phyloP scores from a whole-genome alignment of 805 yeast genomes.

The Blastobotrys peoriensis region DNA sequence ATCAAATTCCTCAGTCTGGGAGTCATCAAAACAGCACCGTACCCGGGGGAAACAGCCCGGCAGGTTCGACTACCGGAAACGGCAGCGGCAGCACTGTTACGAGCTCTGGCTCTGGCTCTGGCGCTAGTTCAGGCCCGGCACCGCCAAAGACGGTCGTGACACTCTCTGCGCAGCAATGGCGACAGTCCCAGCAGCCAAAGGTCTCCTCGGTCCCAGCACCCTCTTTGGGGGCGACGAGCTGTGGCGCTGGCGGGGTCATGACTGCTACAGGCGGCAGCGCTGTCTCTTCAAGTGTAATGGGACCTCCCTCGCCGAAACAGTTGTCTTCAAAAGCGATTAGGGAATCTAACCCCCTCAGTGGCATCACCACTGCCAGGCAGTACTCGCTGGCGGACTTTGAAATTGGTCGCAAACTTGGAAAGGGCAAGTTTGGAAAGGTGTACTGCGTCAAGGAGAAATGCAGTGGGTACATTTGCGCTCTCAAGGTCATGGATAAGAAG shows the following conservation, averaged over 20 bases:
- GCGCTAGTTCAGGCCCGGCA: neutral
- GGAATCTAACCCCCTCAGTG: slow-evolving; percentile 19
- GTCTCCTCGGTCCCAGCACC: no score
- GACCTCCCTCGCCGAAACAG: slow-evolving; percentile 13
- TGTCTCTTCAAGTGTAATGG: slow-evolving; percentile 8
- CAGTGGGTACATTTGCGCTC: slow-evolving; percentile 78
- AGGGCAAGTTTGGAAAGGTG: slow-evolving; percentile 90
- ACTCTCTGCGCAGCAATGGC: slow-evolving; percentile 16
- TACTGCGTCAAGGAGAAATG: slow-evolving; percentile 75
- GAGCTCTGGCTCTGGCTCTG: slow-evolving; percentile 3
- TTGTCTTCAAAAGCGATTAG: slow-evolving; percentile 11
- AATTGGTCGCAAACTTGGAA: slow-evolving; percentile 80
- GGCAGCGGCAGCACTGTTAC: no score
- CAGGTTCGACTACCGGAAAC: no score
- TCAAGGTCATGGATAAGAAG: slow-evolving; percentile 82
- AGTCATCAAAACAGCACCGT: neutral
- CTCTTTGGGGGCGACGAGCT: no score
- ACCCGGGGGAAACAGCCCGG: no score
- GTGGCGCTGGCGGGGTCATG: no score
- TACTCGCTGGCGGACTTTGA: slow-evolving; percentile 64
- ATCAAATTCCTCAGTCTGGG: slow-evolving; percentile 13
- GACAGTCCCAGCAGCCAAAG: slow-evolving; percentile 5
- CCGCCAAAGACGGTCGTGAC: slow-evolving; percentile 8
- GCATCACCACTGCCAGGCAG: slow-evolving; percentile 20
- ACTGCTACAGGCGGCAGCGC: no score